Evolutionary conservation across 352 stramenopile genomes (phyloP).

Genomic region (Hyaloperonospora brassicae): DNA sequence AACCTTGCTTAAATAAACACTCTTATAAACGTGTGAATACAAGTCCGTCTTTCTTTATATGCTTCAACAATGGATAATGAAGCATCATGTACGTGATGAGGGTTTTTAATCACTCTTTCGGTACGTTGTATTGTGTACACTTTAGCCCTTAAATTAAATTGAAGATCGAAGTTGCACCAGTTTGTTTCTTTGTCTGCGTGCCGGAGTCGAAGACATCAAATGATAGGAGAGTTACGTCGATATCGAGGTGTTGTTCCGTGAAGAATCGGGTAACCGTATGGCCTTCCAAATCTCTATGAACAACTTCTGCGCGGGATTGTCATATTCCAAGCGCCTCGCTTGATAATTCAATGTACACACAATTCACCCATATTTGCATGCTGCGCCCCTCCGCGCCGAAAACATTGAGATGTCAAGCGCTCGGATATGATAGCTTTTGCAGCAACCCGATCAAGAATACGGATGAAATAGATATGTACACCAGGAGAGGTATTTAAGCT

Average conservation of each 20-base stretch:
- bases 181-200: constrained; percentile 5
- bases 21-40: constrained; percentile 1
- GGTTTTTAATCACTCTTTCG: constrained; percentile 3
- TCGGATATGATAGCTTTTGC: too few relatives aligned
- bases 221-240: too few relatives aligned
- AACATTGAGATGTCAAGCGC: too few relatives aligned
- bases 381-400: too few relatives aligned
- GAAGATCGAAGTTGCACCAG: background rate
- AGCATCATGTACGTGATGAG: constrained; percentile 11
- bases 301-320: constrained; percentile 6
- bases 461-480: constrained; percentile 19
- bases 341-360: constrained; percentile 9
- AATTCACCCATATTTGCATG: constrained; percentile 5
- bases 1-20: background rate
- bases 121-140: constrained; percentile 5
- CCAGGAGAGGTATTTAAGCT: background rate
- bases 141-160: background rate
- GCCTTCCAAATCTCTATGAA: background rate
- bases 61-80: constrained; percentile 10
- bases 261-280: constrained; percentile 7
- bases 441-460: too few relatives aligned
- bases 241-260: constrained; percentile 7
- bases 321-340: constrained; percentile 17
- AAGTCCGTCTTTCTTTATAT: background rate
- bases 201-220: too few relatives aligned